Evolutionary conservation across 192 early-diverging fungal species (phyloP), one percentile per base, ranked within the genome.

Genomic region (Funneliformis geosporum): DNA sequence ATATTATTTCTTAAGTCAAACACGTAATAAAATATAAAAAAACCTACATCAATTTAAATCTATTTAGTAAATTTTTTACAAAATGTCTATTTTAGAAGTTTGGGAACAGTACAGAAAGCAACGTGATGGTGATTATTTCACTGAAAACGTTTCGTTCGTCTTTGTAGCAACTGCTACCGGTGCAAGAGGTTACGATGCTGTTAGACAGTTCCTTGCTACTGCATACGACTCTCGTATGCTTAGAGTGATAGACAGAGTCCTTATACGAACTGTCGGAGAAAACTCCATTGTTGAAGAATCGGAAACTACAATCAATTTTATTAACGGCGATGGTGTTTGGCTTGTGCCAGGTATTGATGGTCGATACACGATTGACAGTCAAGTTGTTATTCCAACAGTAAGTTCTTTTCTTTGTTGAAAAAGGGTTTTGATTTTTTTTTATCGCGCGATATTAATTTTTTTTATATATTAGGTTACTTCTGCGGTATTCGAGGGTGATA

Each of bases 211-310:
- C 33, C 46, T 79, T 8, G 4, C 77, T 9, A 40, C 14, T 4
- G 65, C 77, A 27, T 79, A 79, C 23, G 77, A 79, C 55, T 39
- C 66, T 39, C 66, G 47, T 10, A 16, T 50, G 16, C n/a, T 86
- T 11, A 43, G n/a, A 2, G 80, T 86, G 1, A 80, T 82, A n/a
- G 85, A 86, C 70, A 80, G 60, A 28, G 68, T 82, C 8, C 76
- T 86, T 21, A 71, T 81, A n/a, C 65, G 72, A 12, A 86, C 85
- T 27, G 76, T 86, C 6, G 82, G 82, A 16, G 75, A 81, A 40
- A 79, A 81, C 18, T 82, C 85, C 9, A 80, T 83, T 14, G 85
- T 86, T 12, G 85, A 86, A 80, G 85, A 86, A 43, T 80, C 83
- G 18, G 85, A 84, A 60, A 75, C 82, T 18, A 86, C 82, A 1